Conservation (phyloP, 805 yeast genomes). For the Metschnikowia hibisci region DNA sequence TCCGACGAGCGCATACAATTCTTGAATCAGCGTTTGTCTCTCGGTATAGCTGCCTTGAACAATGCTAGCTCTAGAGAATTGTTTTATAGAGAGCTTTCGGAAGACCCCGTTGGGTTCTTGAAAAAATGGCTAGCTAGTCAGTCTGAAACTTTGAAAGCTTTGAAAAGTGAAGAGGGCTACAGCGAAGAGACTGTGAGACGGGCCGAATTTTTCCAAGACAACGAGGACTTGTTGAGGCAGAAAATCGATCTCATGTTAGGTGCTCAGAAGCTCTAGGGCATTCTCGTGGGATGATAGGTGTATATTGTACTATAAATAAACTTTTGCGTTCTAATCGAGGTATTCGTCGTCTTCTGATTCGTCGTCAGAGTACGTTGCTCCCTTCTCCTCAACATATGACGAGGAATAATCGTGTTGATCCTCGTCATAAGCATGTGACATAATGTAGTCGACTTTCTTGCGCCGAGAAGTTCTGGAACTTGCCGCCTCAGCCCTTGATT, state of each 20-base stretch:
- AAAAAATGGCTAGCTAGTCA: slow-evolving; percentile 75
- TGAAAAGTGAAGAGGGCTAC: slow-evolving; percentile 86
- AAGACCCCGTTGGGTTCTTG: slow-evolving; percentile 75
- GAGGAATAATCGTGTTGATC: slow-evolving; percentile 9
- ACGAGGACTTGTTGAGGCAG: slow-evolving; percentile 60
- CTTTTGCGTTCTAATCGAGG: slow-evolving; percentile 5
- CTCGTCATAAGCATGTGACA: slow-evolving; percentile 8
- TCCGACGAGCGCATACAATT: slow-evolving; percentile 43
- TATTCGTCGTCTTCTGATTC: slow-evolving; percentile 12
- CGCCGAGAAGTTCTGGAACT: slow-evolving; percentile 12
- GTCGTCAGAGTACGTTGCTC: slow-evolving; percentile 12
- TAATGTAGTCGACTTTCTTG: slow-evolving; percentile 15
- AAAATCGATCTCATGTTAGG: slow-evolving; percentile 74
- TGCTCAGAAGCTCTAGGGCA: slow-evolving; percentile 25
- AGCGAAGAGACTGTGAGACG: slow-evolving; percentile 86
- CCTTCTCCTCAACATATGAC: slow-evolving; percentile 9
- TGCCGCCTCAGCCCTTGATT: slow-evolving; percentile 6
- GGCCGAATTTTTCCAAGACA: slow-evolving; percentile 74
- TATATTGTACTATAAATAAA: slow-evolving; percentile 4
- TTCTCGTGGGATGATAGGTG: background rate
- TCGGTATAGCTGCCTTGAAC: slow-evolving; percentile 51
- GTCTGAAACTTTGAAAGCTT: slow-evolving; percentile 76
- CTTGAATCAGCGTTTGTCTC: slow-evolving; percentile 39
- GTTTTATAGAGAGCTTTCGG: slow-evolving; percentile 69
- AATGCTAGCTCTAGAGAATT: slow-evolving; percentile 63